phyloP scores from a whole-genome alignment of 805 yeast genomes.

The Limtongia smithiae region DNA sequence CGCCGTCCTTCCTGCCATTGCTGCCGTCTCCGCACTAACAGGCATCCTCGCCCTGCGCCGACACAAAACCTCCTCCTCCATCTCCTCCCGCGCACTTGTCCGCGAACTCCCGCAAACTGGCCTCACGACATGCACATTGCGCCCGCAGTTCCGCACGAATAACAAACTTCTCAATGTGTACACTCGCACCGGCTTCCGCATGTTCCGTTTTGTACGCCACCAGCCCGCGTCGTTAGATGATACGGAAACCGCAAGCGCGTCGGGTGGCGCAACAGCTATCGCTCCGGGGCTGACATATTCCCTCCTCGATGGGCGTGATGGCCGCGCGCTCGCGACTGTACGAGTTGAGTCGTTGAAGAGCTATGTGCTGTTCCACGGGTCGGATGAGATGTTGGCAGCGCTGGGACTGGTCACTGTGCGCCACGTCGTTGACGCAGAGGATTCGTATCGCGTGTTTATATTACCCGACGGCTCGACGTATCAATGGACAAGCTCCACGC shows the following conservation, averaged over 20 bases:
- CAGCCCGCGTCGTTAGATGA: slow-evolving; percentile 4
- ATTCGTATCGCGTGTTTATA: slow-evolving; percentile 57
- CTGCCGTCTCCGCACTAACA: not conserved
- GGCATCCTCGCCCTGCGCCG: not conserved
- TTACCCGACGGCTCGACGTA: slow-evolving; percentile 58
- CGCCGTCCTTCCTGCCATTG: not conserved
- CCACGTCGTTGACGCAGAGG: slow-evolving; percentile 54
- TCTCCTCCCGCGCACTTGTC: slow-evolving; percentile 10
- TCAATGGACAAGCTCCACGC: slow-evolving; percentile 64
- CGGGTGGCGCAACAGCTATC: not conserved
- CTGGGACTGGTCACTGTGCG: slow-evolving; percentile 62
- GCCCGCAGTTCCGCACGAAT: slow-evolving; percentile 23
- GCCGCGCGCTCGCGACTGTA: slow-evolving; percentile 11
- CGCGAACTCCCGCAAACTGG: slow-evolving; percentile 25
- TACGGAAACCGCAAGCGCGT: too few relatives aligned
- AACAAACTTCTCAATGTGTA: slow-evolving; percentile 16
- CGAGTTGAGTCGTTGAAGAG: slow-evolving; percentile 11
- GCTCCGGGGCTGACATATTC: slow-evolving; percentile 9
- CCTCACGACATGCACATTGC: slow-evolving; percentile 17
- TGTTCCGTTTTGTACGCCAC: slow-evolving; percentile 13
- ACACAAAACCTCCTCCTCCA: too few relatives aligned
- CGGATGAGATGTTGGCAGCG: not conserved
- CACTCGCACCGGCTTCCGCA: slow-evolving; percentile 13
- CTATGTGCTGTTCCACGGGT: slow-evolving; percentile 8
- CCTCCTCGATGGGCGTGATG: slow-evolving; percentile 3